Conservation (phyloP, 1,284 basidiomycete species). For the Agroathelia rolfsii region DNA sequence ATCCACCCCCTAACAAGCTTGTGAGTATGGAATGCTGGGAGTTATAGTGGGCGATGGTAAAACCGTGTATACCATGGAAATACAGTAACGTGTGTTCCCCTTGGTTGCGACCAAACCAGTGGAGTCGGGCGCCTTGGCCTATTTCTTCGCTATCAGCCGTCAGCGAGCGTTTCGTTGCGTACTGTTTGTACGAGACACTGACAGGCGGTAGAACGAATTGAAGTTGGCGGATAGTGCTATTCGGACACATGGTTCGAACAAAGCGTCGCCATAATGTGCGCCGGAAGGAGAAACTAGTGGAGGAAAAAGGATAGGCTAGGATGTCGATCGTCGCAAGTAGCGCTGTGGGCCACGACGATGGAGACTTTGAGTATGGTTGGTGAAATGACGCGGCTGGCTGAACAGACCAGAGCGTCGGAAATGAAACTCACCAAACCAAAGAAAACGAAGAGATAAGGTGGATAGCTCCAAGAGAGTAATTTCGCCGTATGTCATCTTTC, state of each 20-base stretch:
- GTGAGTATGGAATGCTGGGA: slow-evolving; percentile 4
- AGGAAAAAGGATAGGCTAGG: no score
- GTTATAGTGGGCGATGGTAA: background rate
- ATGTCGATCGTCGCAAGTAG: no score
- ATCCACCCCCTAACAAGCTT: no score
- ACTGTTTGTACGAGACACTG: slow-evolving; percentile 1
- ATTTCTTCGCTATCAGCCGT: background rate
- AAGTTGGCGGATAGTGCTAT: slow-evolving; percentile 5
- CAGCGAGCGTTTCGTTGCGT: slow-evolving; percentile 1
- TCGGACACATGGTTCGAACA: slow-evolving; percentile 4
- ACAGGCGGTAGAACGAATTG: slow-evolving; percentile 4
- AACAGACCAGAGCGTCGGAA: no score
- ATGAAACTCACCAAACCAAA: no score
- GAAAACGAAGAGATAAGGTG: no score
- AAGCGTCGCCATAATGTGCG: slow-evolving; percentile 3
- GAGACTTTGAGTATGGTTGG: no score
- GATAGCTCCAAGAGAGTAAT: no score
- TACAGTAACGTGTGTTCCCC: slow-evolving; percentile 9
- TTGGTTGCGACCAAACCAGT: slow-evolving; percentile 10
- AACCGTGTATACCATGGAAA: slow-evolving; percentile 7
- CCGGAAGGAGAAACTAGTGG: no score
- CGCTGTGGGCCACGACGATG: no score
- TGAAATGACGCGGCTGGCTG: no score
- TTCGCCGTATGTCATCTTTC: no score
- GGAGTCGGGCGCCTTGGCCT: slow-evolving; percentile 8